Evolutionary conservation across 805 yeast genomes (phyloP).

Genomic region (Kockiozyma suomiensis): DNA sequence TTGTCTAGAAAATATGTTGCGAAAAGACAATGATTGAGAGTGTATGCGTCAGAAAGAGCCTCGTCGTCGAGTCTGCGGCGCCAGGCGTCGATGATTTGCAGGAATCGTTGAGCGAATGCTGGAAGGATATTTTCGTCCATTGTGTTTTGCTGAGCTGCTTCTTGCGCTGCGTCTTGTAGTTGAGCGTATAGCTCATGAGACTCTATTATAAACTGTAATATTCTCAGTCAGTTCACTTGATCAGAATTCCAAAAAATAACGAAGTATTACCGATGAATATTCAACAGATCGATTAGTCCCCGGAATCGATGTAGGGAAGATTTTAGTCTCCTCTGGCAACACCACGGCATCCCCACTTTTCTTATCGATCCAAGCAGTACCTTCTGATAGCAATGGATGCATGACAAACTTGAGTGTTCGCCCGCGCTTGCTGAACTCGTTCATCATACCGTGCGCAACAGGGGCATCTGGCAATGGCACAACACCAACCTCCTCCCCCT

Average conservation of each 20-base stretch:
- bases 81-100: constrained; percentile 27
- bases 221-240: neutral
- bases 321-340: constrained; percentile 29
- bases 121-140: constrained; percentile 15
- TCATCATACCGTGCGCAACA: constrained; percentile 35
- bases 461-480: constrained; percentile 36
- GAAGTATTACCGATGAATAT: constrained; percentile 24
- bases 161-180: constrained; percentile 14
- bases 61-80: constrained; percentile 20
- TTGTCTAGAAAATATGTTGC: constrained; percentile 33
- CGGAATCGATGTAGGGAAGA: constrained; percentile 34
- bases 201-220: constrained; percentile 24
- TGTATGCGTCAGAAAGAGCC: constrained; percentile 33
- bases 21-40: constrained; percentile 34
- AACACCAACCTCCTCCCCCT: neutral
- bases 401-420: constrained; percentile 38
- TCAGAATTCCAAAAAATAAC: neutral
- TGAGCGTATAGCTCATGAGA: constrained; percentile 19
- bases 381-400: constrained; percentile 34
- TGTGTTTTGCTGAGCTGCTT: constrained; percentile 9
- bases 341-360: constrained; percentile 7
- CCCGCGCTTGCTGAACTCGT: constrained; percentile 31
- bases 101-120: constrained; percentile 14
- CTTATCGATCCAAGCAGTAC: constrained; percentile 39
- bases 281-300: constrained; percentile 11